Evolutionary conservation across 768 basidiomycete species (phyloP).

Genomic region (Lentinula sp.): DNA sequence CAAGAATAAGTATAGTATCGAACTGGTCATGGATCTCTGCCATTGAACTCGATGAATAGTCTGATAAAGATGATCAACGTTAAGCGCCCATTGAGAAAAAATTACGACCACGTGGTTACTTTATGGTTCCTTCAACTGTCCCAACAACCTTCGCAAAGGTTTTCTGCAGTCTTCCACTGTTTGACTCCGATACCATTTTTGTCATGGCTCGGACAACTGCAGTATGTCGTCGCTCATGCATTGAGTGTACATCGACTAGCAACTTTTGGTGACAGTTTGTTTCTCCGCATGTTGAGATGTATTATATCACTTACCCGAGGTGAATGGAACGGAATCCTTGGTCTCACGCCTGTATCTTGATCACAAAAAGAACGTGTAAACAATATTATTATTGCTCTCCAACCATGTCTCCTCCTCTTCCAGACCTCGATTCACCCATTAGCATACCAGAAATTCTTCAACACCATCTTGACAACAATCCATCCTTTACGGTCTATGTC

Average conservation of each 20-base stretch:
- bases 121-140: no score
- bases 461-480: constrained; percentile 16
- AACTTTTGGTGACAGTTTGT: neutral
- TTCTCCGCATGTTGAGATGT: neutral
- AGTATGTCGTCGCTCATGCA: no score
- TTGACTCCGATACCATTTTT: no score
- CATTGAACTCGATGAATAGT: constrained; percentile 32
- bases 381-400: neutral
- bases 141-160: no score
- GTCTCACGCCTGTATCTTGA: neutral
- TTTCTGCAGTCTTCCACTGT: no score
- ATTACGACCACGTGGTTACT: neutral
- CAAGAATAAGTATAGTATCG: constrained; percentile 92
- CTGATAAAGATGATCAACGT: neutral
- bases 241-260: no score
- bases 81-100: neutral
- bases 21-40: constrained; percentile 92
- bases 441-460: constrained; percentile 16
- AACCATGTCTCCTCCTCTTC: neutral
- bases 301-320: neutral
- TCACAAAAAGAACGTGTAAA: neutral
- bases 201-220: no score
- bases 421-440: constrained; percentile 18
- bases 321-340: neutral
- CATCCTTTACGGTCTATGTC: constrained; percentile 9